Base-by-base conservation (phyloP, 345 rosid species). In the Crucihimalaya himalaica region DNA sequence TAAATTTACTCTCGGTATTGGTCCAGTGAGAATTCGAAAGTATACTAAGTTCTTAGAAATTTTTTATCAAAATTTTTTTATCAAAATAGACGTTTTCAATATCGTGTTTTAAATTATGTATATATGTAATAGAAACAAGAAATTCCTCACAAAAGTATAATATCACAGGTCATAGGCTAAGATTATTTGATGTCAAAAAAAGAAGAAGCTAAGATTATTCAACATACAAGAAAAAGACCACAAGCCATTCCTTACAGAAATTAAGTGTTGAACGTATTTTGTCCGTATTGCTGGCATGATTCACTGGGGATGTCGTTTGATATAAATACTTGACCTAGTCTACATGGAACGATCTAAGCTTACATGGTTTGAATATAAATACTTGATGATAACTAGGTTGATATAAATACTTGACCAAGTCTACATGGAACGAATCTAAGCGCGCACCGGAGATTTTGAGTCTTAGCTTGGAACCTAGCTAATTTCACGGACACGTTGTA, bases 221-320 rank as follows among this genome's bases (percentile, higher is more conserved):
- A 13, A 47, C 53, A 68, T 39, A 65, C 29, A 65, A 54, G 6
- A 6, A 6, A 43, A 55, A 28, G 6, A 61, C 39, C 50, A 52
- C 25, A 39, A 66, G 1, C 25, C 16, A 37, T 23, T 27, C 72
- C 52, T 31, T 27, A 27, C 20, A 18, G 13, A 53, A 52, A 21
- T 21, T 1, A 21, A 8, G 28, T 9, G 9, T 5, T 32, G 11
- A 21, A 32, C 29, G 5, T 46, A 21, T 21, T 19, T 45, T 20
- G 56, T 43, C 23, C 3, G 55, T 20, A 45, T 20, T 3, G 43
- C 46, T 20, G 18, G 57, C 46, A 45, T 21, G 23, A 21, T 46
- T 29, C 56, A n/a, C 23, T 2, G 31, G 43, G 8, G 63, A 43
- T 68, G 45, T 14, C 6, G 20, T 69, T 19, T 19, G 5, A 31